Base-by-base conservation (phyloP, 1,284 basidiomycete genomes). In the Moesziomyces aphidis region DNA sequence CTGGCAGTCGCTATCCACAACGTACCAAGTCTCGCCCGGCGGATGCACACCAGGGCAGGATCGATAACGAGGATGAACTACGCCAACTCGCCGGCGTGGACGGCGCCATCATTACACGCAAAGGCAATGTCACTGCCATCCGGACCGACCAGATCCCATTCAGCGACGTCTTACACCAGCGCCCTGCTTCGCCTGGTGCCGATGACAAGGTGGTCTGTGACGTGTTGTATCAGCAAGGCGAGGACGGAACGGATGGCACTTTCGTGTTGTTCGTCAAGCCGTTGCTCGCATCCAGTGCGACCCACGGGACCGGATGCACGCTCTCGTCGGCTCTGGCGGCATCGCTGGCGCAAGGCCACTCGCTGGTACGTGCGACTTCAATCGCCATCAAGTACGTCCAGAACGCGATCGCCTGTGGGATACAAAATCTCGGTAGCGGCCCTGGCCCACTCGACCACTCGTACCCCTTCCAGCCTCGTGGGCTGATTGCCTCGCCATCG, bases 291-390 rank as follows among this genome's bases (percentile, higher is more conserved):
- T 68, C 79, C 0, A 56, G 34, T 4, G 74, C 77, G 4, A 83
- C 95, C 0, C 95, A 97, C 81, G 95, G 95, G 1, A 97, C 95
- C 0, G 95, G 95, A 1, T 98, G 95, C 83, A 97, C 95, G 0
- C 87, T 97, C 10, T 92, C 91, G 44, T 91, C 94, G 0, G 93
- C 94, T 0, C 88, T 97, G 17, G 90, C 92, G 1, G 90, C 90
- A 54, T 87, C 88, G 23, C 86, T 94, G 15, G 90, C 89, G 0
- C 86, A 87, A 43, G 90, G 90, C 42, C 76, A 79, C 76, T 82
- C 76, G 90, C 90, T 92, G 26, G 81, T 85, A 1, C 88, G 90
- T 13, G 91, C 92, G 0, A 88, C 89, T 0, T 83, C 86, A 17
- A 81, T 85, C 13, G 93, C 91, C 0, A 90, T 90, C 1, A 83